phyloP scores from a whole-genome alignment of 2,329 filamentous ascomycete genomes.

The Fusarium keratoplasticum region DNA sequence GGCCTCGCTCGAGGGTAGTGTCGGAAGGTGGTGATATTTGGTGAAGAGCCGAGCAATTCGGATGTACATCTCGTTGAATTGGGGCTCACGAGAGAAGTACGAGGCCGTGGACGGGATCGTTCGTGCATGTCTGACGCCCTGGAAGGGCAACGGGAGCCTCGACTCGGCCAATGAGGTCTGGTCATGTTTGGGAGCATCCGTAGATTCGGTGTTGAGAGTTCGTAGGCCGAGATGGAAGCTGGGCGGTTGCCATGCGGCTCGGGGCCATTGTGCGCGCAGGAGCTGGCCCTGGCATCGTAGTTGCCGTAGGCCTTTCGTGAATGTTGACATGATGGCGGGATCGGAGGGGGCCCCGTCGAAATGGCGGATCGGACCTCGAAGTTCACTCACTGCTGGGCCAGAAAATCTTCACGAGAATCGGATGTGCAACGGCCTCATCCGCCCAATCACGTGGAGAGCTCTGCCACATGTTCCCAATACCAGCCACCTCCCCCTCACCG shows the following conservation, averaged over 20 bases:
- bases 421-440: conserved; percentile 23
- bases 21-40: conserved; percentile 80
- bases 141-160: conserved; percentile 45
- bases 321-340: conserved; percentile 49
- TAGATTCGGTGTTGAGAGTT: conserved; percentile 41
- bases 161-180: conserved; percentile 34
- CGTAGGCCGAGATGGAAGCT: conserved; percentile 44
- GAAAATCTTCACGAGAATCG: conserved; percentile 44
- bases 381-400: conserved; percentile 30
- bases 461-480: conserved; percentile 25
- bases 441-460: conserved; percentile 41
- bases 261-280: conserved; percentile 46
- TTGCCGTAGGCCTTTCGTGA: conserved; percentile 51
- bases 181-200: conserved; percentile 21
- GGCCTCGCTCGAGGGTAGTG: conserved; percentile 71
- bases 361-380: conserved; percentile 38
- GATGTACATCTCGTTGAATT: conserved; percentile 88
- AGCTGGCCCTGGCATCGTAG: conserved; percentile 50
- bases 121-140: conserved; percentile 67
- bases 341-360: conserved; percentile 40
- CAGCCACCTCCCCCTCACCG: conserved; percentile 17
- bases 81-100: conserved; percentile 91
- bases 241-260: conserved; percentile 37
- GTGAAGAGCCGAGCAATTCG: conserved; percentile 77
- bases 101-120: conserved; percentile 86